phyloP scores from a whole-genome alignment of 2,329 filamentous ascomycete genomes.

The Fusarium decemcellulare region DNA sequence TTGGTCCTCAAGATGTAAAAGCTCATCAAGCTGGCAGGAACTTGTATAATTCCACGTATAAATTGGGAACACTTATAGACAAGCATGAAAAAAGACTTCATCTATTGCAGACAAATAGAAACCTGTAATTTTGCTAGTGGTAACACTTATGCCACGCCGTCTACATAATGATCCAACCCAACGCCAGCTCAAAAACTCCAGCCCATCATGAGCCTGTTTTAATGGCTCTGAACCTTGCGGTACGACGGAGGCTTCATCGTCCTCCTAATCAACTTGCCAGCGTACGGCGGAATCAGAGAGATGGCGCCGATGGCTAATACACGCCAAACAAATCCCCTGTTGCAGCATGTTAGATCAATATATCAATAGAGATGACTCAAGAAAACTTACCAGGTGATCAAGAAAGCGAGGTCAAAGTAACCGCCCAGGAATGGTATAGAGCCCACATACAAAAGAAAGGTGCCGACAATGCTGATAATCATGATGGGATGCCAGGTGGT shows the following conservation, averaged over 20 bases:
- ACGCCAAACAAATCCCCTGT: slow-evolving; percentile 89
- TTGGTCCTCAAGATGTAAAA: slow-evolving; percentile 66
- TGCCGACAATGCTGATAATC: slow-evolving; percentile 87
- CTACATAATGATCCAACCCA: slow-evolving; percentile 43
- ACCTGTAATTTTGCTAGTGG: slow-evolving; percentile 29
- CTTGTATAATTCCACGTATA: slow-evolving; percentile 21
- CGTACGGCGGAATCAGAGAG: slow-evolving; percentile 88
- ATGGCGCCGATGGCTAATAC: slow-evolving; percentile 85
- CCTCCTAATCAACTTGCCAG: slow-evolving; percentile 85
- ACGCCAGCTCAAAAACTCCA: slow-evolving; percentile 34
- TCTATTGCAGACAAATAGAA: slow-evolving; percentile 31
- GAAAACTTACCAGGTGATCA: slow-evolving; percentile 75
- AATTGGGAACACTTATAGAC: slow-evolving; percentile 18
- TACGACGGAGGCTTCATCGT: slow-evolving; percentile 94
- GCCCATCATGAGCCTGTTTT: slow-evolving; percentile 38
- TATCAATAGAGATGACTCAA: neutral
- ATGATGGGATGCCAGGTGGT: slow-evolving; percentile 98
- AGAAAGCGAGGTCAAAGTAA: slow-evolving; percentile 90
- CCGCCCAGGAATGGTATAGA: slow-evolving; percentile 87
- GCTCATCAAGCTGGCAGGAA: neutral
- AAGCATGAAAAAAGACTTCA: slow-evolving; percentile 20
- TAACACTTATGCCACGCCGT: slow-evolving; percentile 23
- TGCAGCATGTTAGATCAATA: slow-evolving; percentile 27
- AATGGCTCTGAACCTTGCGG: slow-evolving; percentile 87
- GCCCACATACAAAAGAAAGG: slow-evolving; percentile 83